Evolutionary conservation across 352 stramenopile species (phyloP).

Genomic region (Globisporangium paddicum): DNA sequence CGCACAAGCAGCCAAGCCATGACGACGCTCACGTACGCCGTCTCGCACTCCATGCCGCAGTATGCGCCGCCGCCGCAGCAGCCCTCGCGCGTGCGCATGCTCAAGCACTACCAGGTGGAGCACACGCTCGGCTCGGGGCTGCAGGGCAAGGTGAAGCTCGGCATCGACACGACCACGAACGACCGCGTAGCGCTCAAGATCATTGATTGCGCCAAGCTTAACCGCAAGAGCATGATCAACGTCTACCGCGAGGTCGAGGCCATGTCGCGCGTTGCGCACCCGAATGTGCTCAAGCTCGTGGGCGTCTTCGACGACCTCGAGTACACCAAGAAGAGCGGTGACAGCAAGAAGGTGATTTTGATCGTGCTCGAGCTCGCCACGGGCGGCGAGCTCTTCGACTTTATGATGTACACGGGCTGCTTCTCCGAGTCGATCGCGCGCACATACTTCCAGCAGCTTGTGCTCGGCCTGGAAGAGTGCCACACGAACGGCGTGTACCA

Average conservation of each 20-base stretch:
- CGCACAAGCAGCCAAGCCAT: constrained; percentile 3
- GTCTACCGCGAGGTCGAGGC: constrained; percentile 87
- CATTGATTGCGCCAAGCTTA: constrained; percentile 80
- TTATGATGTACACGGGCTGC: constrained; percentile 92
- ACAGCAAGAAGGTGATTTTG: constrained; percentile 74
- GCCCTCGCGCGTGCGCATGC: constrained; percentile 34
- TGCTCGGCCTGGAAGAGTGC: constrained; percentile 73
- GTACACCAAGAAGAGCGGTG: constrained; percentile 73
- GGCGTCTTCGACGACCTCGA: constrained; percentile 64
- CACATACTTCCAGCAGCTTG: constrained; percentile 87
- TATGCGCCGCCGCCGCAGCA: not conserved
- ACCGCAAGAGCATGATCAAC: constrained; percentile 79
- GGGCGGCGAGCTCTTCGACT: constrained; percentile 89
- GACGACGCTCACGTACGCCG: constrained; percentile 7
- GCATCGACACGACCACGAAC: constrained; percentile 68
- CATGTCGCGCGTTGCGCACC: constrained; percentile 83
- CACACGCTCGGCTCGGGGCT: constrained; percentile 79
- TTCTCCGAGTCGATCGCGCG: constrained; percentile 85
- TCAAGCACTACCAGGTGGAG: constrained; percentile 71
- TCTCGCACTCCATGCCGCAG: not conserved
- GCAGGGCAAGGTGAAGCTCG: constrained; percentile 88
- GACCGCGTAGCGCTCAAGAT: constrained; percentile 89
- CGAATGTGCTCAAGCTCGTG: constrained; percentile 81
- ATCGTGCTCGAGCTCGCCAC: constrained; percentile 88
- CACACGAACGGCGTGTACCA: constrained; percentile 86